A percentile compares a stretch with the other conserved stretches of the same genome.
Conservation (phyloP, 1,284 basidiomycete species). For the Trametes polyzona region DNA sequence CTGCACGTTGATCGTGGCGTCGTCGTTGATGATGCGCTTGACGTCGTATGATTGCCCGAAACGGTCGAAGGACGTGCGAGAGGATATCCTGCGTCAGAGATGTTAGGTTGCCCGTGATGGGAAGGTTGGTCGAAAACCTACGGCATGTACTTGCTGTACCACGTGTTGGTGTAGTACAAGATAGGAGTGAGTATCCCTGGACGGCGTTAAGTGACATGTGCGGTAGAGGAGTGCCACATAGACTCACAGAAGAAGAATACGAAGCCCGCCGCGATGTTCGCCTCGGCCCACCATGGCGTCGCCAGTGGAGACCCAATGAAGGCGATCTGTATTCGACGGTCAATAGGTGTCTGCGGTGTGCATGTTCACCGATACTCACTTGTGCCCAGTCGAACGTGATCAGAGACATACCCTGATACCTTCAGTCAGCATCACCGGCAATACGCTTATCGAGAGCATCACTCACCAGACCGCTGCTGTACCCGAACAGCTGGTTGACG, state of each 20-base stretch:
- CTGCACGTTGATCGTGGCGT: constrained; percentile 54
- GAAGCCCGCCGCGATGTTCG: constrained; percentile 62
- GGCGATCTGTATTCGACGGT: constrained; percentile 45
- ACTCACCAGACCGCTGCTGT: constrained; percentile 39
- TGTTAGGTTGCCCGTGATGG: background rate
- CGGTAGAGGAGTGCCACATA: constrained; percentile 32
- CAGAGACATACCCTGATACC: constrained; percentile 44
- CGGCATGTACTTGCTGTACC: constrained; percentile 47
- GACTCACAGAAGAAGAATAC: constrained; percentile 58
- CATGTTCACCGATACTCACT: constrained; percentile 14
- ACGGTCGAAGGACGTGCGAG: constrained; percentile 61
- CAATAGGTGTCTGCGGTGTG: constrained; percentile 41
- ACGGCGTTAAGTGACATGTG: constrained; percentile 33
- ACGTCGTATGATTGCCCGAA: constrained; percentile 61
- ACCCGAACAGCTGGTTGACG: constrained; percentile 48
- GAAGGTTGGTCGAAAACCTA: constrained; percentile 30
- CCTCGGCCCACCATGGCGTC: constrained; percentile 59
- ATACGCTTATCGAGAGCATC: background rate
- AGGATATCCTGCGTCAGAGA: constrained; percentile 47
- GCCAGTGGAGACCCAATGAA: constrained; percentile 68
- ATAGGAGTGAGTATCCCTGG: constrained; percentile 69
- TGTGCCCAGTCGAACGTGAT: constrained; percentile 53
- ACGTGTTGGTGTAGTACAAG: constrained; percentile 54
- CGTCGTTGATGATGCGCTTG: constrained; percentile 53
- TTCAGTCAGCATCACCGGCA: background rate